Evolutionary conservation across 805 yeast species (phyloP), one percentile per base, ranked within the genome.

Genomic region (Yamadazyma olivae): DNA sequence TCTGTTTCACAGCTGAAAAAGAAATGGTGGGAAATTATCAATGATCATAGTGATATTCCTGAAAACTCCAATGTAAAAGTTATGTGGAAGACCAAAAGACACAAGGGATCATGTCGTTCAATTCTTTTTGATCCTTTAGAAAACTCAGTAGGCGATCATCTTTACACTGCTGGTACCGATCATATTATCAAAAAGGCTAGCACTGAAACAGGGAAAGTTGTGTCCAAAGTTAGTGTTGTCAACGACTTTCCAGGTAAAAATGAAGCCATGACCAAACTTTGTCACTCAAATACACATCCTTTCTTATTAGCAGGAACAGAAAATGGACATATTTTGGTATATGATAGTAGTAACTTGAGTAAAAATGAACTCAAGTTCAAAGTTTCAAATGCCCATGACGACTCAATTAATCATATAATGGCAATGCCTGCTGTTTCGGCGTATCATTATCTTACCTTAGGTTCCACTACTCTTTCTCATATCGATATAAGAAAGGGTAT

Each of bases 31-130:
- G 54, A 59, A 16, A 54, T 63, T 14, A 52, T 59, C 3, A 46
- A 50, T 5, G 67, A 55, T 39, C 54, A 54, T 25, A 49, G 49
- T 8, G 50, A 52, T 3, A 34, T 52, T 5, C n/a, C n/a, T n/a
- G 40, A 38, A 1, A 61, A 54, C 6, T 57, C 51, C 17, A 54
- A 51, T 4, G 47, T 65, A 14, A 52, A 69, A 4, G 53, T 60
- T 4, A 50, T 72, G 18, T 91, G 99, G 99, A 76, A 82, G 37
- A 90, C 97, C 0, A 85, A 77, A 50, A 74, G 98, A 54, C 98
- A 91, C 54, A 89, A 88, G 56, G 90, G 88, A 1, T 82, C 95
- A 45, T 87, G 95, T 41, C 65, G 99, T 28, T 76, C 83, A 3
- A 63, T 86, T 2, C 64, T 76, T 6, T 81, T 87, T 56, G 85